Conservation (phyloP, 192 early-diverging fungal genomes). For the Coemansia sp. region DNA sequence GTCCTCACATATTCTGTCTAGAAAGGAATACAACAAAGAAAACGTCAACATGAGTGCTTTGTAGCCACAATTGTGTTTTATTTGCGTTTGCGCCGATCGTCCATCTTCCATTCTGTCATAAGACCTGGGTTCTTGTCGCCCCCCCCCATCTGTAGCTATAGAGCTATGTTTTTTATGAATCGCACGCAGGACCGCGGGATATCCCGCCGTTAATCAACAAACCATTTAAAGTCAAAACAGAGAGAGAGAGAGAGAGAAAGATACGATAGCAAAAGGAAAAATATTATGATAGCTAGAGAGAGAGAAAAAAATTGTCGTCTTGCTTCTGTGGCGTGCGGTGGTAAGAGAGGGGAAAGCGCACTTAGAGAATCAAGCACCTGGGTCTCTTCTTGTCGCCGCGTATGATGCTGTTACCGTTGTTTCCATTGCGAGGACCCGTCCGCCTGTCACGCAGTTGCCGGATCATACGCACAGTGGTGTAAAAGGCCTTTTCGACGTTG, state of each 20-base stretch:
- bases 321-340: slow-evolving; percentile 10
- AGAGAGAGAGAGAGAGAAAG: slow-evolving; percentile 10
- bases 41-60: slow-evolving; percentile 3
- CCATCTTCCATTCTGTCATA: not conserved
- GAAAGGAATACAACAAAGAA: slow-evolving; percentile 10
- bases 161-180: not conserved
- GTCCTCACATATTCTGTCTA: not conserved
- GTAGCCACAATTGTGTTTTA: slow-evolving; percentile 2
- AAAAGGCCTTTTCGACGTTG: slow-evolving; percentile 91
- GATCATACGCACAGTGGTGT: slow-evolving; percentile 81
- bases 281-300: slow-evolving; percentile 13
- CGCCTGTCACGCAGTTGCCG: slow-evolving; percentile 63
- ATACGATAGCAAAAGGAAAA: slow-evolving; percentile 4
- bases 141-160: not conserved
- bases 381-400: slow-evolving; percentile 52
- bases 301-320: slow-evolving; percentile 5
- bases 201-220: no score
- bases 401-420: slow-evolving; percentile 34
- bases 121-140: not conserved
- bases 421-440: slow-evolving; percentile 39
- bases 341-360: not conserved
- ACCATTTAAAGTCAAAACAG: no score
- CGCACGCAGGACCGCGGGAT: no score
- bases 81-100: not conserved
- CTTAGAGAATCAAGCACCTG: slow-evolving; percentile 52